Base-by-base conservation (phyloP, 805 yeast species). In the Pichia kluyveri region DNA sequence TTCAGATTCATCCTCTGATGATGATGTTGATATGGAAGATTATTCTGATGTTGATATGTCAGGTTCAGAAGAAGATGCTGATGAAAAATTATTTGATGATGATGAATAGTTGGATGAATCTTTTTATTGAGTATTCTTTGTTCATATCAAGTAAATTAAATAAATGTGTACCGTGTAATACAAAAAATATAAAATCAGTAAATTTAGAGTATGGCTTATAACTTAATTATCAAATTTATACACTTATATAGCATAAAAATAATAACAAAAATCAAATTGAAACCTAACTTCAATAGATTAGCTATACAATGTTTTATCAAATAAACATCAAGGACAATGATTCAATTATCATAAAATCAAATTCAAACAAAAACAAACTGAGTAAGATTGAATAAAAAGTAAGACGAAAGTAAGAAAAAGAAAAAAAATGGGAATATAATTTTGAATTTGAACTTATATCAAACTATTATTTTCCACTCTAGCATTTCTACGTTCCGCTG, bases 401-500 rank as follows among this genome's bases (percentile, higher is more conserved):
- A 23, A 23, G 26, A 23, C 7, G 26, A 6, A 23, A 23, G 28
- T 39, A 40, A 23, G 32, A 31, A 38, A 28, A 36, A 11, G 8
- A 39, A 36, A 8, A 8, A 23, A 28, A 14, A 30, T 40, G 5
- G 18, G 28, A 38, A 27, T 14, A 10, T 11, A 32, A 30, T 2
- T 2, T 0, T 2, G 10, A 15, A 17, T 9, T 8, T 36, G 6
- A 12, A 27, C 39, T 41, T 23, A 51, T 31, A 47, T 31, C 17
- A 46, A 38, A 31, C 44, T 44, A 27, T 14, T 12, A 30, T 37
- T 43, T 15, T 71, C 75, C 44, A 72, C 57, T 52, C 62, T 69
- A 53, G 63, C 65, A 51, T 71, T 70, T 28, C 61, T 55, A 57
- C 67, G 69, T 49, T 72, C 77, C 18, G 60, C 56, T 15, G 70